Percentiles rank a stretch among this genome's conserved stretches.
These are phyloP conservation scores for Rubroboletus pulcherrimus DNA, from an alignment of 768 basidiomycete genomes.

Conservation along the genomic window DNA sequence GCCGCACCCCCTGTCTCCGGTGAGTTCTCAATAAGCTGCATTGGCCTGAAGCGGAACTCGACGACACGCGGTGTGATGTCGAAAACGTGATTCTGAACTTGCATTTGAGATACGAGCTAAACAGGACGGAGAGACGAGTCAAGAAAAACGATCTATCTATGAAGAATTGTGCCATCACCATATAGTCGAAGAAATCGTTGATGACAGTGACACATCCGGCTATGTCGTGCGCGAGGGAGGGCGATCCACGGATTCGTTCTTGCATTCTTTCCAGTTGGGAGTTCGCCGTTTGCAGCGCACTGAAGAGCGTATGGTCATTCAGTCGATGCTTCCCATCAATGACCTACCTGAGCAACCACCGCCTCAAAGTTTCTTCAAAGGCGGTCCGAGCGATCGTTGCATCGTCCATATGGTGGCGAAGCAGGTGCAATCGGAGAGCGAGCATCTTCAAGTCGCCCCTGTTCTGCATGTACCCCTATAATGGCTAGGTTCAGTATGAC, in stretches of 20 bases:
- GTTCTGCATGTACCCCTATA: conserved; percentile 3
- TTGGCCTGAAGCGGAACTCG: not conserved
- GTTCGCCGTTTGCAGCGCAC: not conserved
- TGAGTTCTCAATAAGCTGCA: not conserved
- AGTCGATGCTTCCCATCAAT: too few species aligned
- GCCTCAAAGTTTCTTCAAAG: not conserved
- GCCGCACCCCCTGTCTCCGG: not conserved
- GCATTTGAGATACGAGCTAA: not conserved
- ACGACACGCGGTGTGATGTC: not conserved
- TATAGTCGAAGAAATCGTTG: not conserved
- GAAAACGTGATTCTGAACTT: not conserved
- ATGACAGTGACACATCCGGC: not conserved
- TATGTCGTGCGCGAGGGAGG: conserved; percentile 3
- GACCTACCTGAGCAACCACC: not conserved
- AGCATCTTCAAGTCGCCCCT: conserved; percentile 2
- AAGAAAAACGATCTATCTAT: not conserved
- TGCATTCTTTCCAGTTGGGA: not conserved
- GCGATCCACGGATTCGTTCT: not conserved
- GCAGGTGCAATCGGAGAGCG: not conserved
- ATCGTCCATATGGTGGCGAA: not conserved
- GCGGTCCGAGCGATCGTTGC: not conserved
- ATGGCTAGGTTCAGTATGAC: too few species aligned
- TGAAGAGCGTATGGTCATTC: not conserved
- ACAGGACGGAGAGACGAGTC: not conserved
- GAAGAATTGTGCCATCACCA: not conserved